These are phyloP conservation scores for Ilex paraguariensis DNA, from an alignment of 305 asterid genomes.

Conservation along the genomic window DNA sequence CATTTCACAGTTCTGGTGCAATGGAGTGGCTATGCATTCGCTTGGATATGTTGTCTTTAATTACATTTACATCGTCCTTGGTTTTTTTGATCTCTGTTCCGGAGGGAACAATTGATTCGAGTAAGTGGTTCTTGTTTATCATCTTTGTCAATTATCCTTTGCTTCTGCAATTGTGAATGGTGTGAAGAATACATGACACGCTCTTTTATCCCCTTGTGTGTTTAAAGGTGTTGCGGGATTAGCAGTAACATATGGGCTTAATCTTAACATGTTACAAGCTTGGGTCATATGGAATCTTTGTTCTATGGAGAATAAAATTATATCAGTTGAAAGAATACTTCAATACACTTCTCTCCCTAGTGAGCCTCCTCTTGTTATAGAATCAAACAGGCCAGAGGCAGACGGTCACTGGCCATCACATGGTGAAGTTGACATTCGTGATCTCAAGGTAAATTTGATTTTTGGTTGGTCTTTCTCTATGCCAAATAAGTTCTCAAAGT, in stretches of 20 bases:
- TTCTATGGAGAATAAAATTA: constrained; percentile 62
- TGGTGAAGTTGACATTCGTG: constrained; percentile 62
- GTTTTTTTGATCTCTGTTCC: constrained; percentile 69
- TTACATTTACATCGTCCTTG: constrained; percentile 62
- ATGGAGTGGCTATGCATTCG: constrained; percentile 93
- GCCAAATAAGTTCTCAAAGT: too few species aligned
- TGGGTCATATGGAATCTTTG: constrained; percentile 67
- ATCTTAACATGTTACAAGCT: constrained; percentile 58
- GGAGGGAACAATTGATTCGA: constrained; percentile 65
- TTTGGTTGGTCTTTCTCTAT: not conserved
- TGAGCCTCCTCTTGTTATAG: constrained; percentile 71
- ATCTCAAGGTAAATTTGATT: constrained; percentile 55
- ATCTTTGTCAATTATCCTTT: not conserved
- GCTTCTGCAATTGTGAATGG: constrained; percentile 4
- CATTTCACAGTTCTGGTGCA: constrained; percentile 60
- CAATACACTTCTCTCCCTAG: constrained; percentile 59
- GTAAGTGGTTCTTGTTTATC: constrained; percentile 34
- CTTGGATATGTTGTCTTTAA: constrained; percentile 59
- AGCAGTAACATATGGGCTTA: constrained; percentile 83
- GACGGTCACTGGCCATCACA: constrained; percentile 52
- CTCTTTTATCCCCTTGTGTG: constrained; percentile 1
- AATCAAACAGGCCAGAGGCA: constrained; percentile 46
- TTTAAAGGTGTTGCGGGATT: constrained; percentile 82
- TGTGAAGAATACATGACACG: not conserved
- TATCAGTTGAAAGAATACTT: constrained; percentile 84